These are phyloP conservation scores for Cordyceps cateniannulata DNA, from an alignment of 2,329 filamentous ascomycete species.

Conservation along the genomic window DNA sequence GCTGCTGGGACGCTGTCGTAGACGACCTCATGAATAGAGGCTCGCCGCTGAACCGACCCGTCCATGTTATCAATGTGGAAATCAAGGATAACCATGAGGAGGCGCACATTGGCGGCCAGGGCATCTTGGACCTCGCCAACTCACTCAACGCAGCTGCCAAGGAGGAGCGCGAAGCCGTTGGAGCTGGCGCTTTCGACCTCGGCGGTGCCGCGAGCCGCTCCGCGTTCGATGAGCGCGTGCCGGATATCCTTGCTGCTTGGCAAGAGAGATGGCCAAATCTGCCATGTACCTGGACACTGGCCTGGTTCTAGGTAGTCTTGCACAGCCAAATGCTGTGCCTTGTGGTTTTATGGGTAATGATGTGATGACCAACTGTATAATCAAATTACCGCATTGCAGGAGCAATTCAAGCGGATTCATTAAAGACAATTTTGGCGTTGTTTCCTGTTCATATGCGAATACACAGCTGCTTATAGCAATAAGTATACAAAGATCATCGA, in stretches of 20 bases:
- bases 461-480: no score
- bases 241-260: conserved; percentile 86
- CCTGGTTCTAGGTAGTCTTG: conserved; percentile 73
- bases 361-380: not conserved
- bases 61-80: conserved; percentile 97
- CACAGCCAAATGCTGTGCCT: not conserved
- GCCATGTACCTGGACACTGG: conserved; percentile 87
- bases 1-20: conserved; percentile 96
- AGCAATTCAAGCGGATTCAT: not conserved
- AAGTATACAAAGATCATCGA: no score
- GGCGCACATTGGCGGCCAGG: conserved; percentile 80
- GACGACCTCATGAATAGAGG: conserved; percentile 87
- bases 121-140: conserved; percentile 86
- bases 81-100: conserved; percentile 99
- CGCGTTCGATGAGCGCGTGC: conserved; percentile 87
- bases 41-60: conserved; percentile 79
- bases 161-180: conserved; percentile 65
- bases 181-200: conserved; percentile 60
- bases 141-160: conserved; percentile 73
- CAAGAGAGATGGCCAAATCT: conserved; percentile 91
- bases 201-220: conserved; percentile 60
- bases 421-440: not conserved
- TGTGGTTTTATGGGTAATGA: conserved; percentile 3
- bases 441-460: no score
- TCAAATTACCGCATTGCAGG: not conserved